Base-by-base conservation (phyloP, 1,139 yeast genomes). In the Hemisphaericaspora lyxosophila region DNA sequence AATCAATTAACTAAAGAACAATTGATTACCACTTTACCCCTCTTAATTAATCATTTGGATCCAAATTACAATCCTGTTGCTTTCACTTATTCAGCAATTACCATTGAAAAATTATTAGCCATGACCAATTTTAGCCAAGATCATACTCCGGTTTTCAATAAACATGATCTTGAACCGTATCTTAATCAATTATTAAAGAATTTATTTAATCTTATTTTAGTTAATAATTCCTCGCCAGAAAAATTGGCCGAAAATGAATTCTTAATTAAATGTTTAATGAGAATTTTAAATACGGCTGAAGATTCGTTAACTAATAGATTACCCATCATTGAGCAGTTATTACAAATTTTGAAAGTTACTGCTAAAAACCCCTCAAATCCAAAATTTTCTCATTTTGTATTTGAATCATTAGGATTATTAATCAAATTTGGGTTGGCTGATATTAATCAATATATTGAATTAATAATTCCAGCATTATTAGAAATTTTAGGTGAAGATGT, bases 301-400 rank as follows among this genome's bases (percentile, higher is more conserved):
- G 88, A 85, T 41, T 60, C 79, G 1, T 54, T 81, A 13, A 58
- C 60, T 19, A 57, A 63, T 15, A 64, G 73, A 37, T 47, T 67
- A 8, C 73, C 78, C 14, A 67, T 82, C 14, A 65, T 85, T 33
- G 71, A 75, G 23, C 92, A 90, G 55, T 67, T 92, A 33, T 63
- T 89, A 38, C 70, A 74, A 36, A 85, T 94, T 36, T 70, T 90
- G 34, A 73, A 72, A 25, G 78, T 81, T 16, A 87, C 90, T 36
- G 72, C 90, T 27, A 82, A 82, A 51, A 94, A 94, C 54, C 99
- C 98, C 11, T 86, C 97, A 8, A 94, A 94, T 59, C 98, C 99
- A 17, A 80, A 82, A 50, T 94, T 92, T 57, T 79, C 90, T 6
- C 98, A 94, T 61, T 94, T 81, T 55, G 73, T 86, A 2, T 94